Evolutionary conservation across 805 yeast species (phyloP).

Genomic region (Schizosaccharomyces japonicus): DNA sequence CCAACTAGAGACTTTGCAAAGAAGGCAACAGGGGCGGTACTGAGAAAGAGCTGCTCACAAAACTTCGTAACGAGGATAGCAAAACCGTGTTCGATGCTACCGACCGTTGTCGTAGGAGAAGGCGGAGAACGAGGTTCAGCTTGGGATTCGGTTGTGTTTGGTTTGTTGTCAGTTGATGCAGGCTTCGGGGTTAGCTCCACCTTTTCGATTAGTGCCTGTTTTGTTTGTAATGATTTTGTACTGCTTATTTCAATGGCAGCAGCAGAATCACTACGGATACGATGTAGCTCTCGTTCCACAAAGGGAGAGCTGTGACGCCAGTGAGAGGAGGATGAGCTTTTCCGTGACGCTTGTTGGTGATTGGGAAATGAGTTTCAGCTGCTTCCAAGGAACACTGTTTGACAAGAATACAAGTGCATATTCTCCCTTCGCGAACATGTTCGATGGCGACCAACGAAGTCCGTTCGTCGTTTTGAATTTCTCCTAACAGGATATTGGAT

Average conservation of each 20-base stretch:
- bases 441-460: not conserved
- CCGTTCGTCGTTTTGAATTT: not conserved
- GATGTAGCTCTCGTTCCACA: not conserved
- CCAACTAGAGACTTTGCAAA: not conserved
- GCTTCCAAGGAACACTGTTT: not conserved
- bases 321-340: not conserved
- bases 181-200: not conserved
- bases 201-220: not conserved
- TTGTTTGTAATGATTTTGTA: not conserved
- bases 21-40: not conserved
- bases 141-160: not conserved
- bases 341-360: not conserved
- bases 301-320: not conserved
- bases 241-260: not conserved
- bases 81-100: not conserved
- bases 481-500: not conserved
- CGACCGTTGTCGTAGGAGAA: not conserved
- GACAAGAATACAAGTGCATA: not conserved
- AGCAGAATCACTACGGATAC: not conserved
- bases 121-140: not conserved
- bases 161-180: not conserved
- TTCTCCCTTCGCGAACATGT: not conserved
- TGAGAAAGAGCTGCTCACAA: not conserved
- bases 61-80: not conserved
- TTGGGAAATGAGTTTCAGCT: not conserved